Percentiles rank a stretch among this genome's conserved stretches.
Conservation (phyloP, 2,329 filamentous ascomycete genomes). For the Apiospora hydei region DNA sequence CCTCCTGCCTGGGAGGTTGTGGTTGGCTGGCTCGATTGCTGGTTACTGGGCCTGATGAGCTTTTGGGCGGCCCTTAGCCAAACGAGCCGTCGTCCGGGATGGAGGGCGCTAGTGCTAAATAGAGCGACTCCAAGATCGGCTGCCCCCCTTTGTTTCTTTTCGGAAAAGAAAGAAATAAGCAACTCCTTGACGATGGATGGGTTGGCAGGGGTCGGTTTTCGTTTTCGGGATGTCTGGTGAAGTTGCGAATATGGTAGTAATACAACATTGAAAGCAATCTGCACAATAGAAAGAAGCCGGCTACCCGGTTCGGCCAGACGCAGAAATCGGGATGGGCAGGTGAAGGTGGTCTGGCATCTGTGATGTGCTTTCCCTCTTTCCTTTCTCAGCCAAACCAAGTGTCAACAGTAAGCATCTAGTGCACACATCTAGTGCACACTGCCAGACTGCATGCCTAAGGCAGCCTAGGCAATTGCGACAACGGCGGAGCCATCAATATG, state of each 20-base stretch:
- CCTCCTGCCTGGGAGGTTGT: neutral
- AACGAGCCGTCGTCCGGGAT: slow-evolving; percentile 7
- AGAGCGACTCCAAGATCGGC: neutral
- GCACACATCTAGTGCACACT: neutral
- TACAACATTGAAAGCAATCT: too few species aligned
- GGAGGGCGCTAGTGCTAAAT: neutral
- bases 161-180: neutral
- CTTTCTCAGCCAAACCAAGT: neutral
- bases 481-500: neutral
- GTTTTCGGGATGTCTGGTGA: neutral
- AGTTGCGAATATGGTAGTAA: neutral
- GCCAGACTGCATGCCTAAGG: neutral
- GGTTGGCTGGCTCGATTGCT: neutral
- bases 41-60: neutral
- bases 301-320: neutral
- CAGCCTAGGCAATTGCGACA: neutral
- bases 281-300: neutral
- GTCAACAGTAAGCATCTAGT: neutral
- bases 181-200: neutral
- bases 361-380: too few species aligned
- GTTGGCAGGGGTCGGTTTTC: neutral
- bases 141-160: neutral
- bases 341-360: too few species aligned
- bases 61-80: neutral
- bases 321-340: neutral